phyloP scores from a whole-genome alignment of 2,329 filamentous ascomycete species.

The Xylariomycetidae sp. region DNA sequence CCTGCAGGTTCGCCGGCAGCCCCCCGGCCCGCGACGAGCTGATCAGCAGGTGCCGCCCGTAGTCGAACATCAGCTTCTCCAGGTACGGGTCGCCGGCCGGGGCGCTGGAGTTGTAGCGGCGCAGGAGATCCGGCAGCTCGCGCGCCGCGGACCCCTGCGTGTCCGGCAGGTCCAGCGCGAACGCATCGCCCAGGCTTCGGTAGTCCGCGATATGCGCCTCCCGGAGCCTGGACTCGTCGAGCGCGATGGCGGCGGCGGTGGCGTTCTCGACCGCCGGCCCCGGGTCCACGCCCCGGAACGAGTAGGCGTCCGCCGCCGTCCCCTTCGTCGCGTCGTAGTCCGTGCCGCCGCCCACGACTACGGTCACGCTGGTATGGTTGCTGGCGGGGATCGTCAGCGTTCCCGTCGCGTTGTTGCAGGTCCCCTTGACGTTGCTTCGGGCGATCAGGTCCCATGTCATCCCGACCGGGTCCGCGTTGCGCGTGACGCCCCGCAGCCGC shows the following conservation, averaged over 20 bases:
- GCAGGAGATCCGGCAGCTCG: constrained; percentile 31
- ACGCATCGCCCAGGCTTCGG: constrained; percentile 29
- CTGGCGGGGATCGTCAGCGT: constrained; percentile 24
- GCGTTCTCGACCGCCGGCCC: constrained; percentile 28
- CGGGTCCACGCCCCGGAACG: constrained; percentile 44
- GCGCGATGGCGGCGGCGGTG: constrained; percentile 27
- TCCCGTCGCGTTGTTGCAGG: constrained; percentile 7
- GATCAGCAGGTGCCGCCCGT: constrained; percentile 48
- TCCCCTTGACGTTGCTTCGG: constrained; percentile 1
- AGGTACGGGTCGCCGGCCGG: constrained; percentile 43
- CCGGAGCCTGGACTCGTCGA: constrained; percentile 24
- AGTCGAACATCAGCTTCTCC: constrained; percentile 47
- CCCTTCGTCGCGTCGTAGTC: constrained; percentile 47
- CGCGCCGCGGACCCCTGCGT: constrained; percentile 30
- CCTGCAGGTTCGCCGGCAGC: constrained; percentile 51
- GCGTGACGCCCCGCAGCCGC: constrained; percentile 4
- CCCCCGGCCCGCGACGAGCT: constrained; percentile 44
- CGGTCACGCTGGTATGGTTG: constrained; percentile 21
- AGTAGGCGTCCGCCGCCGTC: constrained; percentile 34
- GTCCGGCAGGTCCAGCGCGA: constrained; percentile 40
- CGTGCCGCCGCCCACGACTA: constrained; percentile 40
- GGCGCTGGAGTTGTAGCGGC: constrained; percentile 22
- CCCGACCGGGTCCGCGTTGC: constrained; percentile 8
- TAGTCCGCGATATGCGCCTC: constrained; percentile 36
- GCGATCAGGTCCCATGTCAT: constrained; percentile 11